phyloP scores from a whole-genome alignment of 1,284 basidiomycete genomes.

The Trichosporon coremiiforme region DNA sequence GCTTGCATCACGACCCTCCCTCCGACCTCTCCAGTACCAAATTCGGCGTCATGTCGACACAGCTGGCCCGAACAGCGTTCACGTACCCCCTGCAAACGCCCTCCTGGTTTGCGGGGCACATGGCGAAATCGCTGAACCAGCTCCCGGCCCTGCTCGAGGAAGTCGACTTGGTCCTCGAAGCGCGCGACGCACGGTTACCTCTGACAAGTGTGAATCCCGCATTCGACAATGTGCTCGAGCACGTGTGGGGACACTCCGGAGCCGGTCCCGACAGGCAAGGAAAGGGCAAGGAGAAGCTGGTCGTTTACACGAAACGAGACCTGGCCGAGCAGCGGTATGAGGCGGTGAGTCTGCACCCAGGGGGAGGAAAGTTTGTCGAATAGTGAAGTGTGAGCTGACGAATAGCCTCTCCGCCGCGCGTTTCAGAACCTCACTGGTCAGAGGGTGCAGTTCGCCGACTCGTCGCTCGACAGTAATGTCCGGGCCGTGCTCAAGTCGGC shows the following conservation, averaged over 20 bases:
- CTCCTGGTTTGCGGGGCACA: constrained; percentile 97
- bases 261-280: constrained; percentile 42
- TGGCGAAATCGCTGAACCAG: constrained; percentile 81
- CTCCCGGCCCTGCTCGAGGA: constrained; percentile 74
- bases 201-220: constrained; percentile 90
- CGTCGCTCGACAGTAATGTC: constrained; percentile 58
- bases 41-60: background rate
- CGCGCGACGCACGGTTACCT: constrained; percentile 88
- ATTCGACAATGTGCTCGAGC: constrained; percentile 66
- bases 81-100: constrained; percentile 62
- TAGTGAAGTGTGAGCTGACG: constrained; percentile 4
- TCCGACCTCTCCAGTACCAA: background rate
- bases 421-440: constrained; percentile 57
- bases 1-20: background rate
- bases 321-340: constrained; percentile 82
- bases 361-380: too few relatives aligned
- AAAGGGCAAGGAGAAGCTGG: constrained; percentile 68
- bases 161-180: constrained; percentile 90
- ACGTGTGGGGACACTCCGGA: constrained; percentile 44
- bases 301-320: constrained; percentile 93
- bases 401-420: constrained; percentile 57
- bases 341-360: constrained; percentile 62
- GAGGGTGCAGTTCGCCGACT: constrained; percentile 60
- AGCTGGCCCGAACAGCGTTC: constrained; percentile 44
- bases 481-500: constrained; percentile 57